Base-by-base conservation (phyloP, 129 eudicot genomes). In the Arctium minus region DNA sequence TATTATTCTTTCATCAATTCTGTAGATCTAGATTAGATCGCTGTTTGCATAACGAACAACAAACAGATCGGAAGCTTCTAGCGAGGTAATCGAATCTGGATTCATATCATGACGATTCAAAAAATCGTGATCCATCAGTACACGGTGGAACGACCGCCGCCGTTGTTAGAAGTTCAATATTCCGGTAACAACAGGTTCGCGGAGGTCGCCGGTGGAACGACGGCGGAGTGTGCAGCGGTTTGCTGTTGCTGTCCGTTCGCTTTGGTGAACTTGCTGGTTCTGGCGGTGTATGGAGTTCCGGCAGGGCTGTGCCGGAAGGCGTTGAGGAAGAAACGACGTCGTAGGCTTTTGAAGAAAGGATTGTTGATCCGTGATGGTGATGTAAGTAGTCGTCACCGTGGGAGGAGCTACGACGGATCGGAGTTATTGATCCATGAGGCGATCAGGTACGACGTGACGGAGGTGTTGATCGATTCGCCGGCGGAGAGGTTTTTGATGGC, bases 151-250 rank as follows among this genome's bases (percentile, higher is more conserved):
- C 84, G 84, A 35, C 83, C 86, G 29, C 87, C 77, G n/a, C 88
- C 88, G 38, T 75, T 88, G 44, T 62, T 90, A 70, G 67, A 62
- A 35, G 33, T 27, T 2, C 84, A 65, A 17, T 27, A 64, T 29
- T 64, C 80, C 36, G 85, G 87, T 8, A 74, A 73, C 50, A 83
- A 79, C 1, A 44, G 92, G 64, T 80, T 89, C 8, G 97, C 88
- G 18, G 97, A 91, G 88, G 86, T 89, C 27, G 98, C 91, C 3
- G 98, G 98, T 4, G 93, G 93, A 18, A 82, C 98, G 6, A 68
- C 97, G 69, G 98, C 98, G 0, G 98, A 85, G 85, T 93, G 97
- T 65, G 98, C 98, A 7, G 98, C 92, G 17, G 86, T 93, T 3
- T 88, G 91, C 76, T 93, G 98, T 62, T 88, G 98, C 70, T 85